Conservation (phyloP, 2,329 filamentous ascomycete genomes). For the Xylogone sp. region DNA sequence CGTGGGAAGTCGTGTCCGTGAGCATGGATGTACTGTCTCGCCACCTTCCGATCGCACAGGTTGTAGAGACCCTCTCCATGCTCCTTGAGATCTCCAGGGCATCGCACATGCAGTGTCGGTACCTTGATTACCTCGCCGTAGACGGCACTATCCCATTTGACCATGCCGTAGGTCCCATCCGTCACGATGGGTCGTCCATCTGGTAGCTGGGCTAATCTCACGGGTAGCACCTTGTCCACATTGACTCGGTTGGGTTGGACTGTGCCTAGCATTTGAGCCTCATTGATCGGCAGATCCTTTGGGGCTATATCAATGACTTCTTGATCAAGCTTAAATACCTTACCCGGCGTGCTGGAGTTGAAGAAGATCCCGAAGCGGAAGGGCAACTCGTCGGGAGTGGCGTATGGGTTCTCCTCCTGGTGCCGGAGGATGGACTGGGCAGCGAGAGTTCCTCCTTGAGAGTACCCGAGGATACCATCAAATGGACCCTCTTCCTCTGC, state of each 20-base stretch:
- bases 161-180: constrained; percentile 5
- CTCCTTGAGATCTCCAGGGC: constrained; percentile 7
- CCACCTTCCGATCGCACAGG: constrained; percentile 7
- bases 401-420: constrained; percentile 3
- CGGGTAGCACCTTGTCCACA: no score
- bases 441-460: constrained; percentile 55
- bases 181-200: constrained; percentile 8
- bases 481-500: constrained; percentile 30
- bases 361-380: constrained; percentile 10
- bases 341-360: constrained; percentile 5
- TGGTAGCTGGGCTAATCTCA: background rate
- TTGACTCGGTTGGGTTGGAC: background rate
- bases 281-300: background rate
- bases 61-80: constrained; percentile 5
- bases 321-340: background rate
- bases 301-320: background rate
- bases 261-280: background rate
- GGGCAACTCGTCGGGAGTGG: constrained; percentile 4
- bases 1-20: constrained; percentile 12
- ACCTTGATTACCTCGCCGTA: constrained; percentile 9
- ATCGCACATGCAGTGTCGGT: constrained; percentile 12
- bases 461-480: constrained; percentile 56
- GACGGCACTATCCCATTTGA: constrained; percentile 2
- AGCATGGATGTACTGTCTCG: constrained; percentile 6
- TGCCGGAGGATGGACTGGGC: constrained; percentile 24